These are phyloP conservation scores for Rhododendron ovatum DNA, from an alignment of 148 eudicot genomes.

Conservation along the genomic window DNA sequence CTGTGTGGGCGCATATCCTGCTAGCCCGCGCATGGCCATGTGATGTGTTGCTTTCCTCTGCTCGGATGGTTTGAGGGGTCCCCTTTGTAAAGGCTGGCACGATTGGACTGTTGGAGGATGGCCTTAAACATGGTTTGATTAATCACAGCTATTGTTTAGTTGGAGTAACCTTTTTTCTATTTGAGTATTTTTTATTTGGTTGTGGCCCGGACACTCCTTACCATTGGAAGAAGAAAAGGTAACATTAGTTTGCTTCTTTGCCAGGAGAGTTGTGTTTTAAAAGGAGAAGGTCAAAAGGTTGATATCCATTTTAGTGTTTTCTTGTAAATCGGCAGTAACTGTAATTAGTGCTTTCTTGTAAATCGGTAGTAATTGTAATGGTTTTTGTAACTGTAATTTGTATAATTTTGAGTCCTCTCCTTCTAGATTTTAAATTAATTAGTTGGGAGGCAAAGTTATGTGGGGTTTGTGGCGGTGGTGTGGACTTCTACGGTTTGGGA, in stretches of 20 bases:
- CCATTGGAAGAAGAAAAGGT: too few relatives aligned
- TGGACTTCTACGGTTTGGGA: not conserved
- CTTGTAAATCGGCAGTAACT: not conserved
- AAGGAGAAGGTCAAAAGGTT: too few relatives aligned
- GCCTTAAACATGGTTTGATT: not conserved
- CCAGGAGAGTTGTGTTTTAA: too few relatives aligned
- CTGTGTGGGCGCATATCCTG: conserved; percentile 21
- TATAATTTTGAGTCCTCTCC: not conserved
- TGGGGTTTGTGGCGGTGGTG: not conserved
- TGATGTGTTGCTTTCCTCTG: conserved; percentile 33
- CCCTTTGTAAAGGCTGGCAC: conserved; percentile 9
- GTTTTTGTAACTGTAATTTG: not conserved
- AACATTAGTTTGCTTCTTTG: too few relatives aligned
- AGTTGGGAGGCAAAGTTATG: not conserved
- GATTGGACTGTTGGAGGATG: not conserved
- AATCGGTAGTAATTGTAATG: not conserved
- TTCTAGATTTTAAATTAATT: not conserved
- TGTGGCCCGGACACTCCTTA: too few relatives aligned
- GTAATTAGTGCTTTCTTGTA: not conserved
- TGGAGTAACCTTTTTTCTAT: not conserved
- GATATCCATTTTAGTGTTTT: not conserved
- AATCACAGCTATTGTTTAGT: not conserved
- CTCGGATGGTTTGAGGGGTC: not conserved
- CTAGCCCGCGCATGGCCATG: conserved; percentile 31
- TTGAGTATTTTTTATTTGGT: too few relatives aligned